Conservation (phyloP, 768 basidiomycete species). For the Tricholoma sp. region DNA sequence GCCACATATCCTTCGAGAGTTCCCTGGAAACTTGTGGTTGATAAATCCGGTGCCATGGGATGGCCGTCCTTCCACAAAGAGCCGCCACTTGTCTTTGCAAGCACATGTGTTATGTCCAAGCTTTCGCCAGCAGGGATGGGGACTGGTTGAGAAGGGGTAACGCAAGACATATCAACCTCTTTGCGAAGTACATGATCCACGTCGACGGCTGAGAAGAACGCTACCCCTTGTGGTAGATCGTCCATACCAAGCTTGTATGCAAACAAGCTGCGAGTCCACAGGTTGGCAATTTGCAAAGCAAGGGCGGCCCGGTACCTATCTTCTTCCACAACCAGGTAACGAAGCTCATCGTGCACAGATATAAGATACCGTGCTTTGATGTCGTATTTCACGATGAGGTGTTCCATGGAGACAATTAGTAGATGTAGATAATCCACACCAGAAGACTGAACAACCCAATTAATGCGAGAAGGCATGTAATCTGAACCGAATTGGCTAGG, state of each 20-base stretch:
- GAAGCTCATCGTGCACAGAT: slow-evolving; percentile 95
- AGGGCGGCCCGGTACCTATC: slow-evolving; percentile 89
- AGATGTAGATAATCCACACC: slow-evolving; percentile 98
- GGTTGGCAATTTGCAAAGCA: slow-evolving; percentile 90
- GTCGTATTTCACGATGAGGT: slow-evolving; percentile 73
- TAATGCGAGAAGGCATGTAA: slow-evolving; percentile 95
- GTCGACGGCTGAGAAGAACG: slow-evolving; percentile 97
- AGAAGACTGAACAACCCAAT: slow-evolving; percentile 99
- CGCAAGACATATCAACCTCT: slow-evolving; percentile 93
- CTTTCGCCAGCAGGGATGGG: slow-evolving; percentile 88
- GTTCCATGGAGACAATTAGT: slow-evolving; percentile 91
- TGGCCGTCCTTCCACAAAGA: slow-evolving; percentile 57
- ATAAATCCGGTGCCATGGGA: slow-evolving; percentile 39
- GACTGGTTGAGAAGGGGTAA: slow-evolving; percentile 85
- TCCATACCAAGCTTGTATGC: slow-evolving; percentile 93
- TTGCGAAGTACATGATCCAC: slow-evolving; percentile 88
- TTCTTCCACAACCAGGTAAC: slow-evolving; percentile 85
- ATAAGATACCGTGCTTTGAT: slow-evolving; percentile 92
- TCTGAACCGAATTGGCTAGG: slow-evolving; percentile 76
- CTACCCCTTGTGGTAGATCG: slow-evolving; percentile 90
- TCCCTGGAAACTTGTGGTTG: slow-evolving; percentile 20
- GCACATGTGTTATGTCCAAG: slow-evolving; percentile 59
- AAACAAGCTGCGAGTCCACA: slow-evolving; percentile 92
- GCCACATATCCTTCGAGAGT: slow-evolving; percentile 43
- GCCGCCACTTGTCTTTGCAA: slow-evolving; percentile 67